Base-by-base conservation (phyloP, 2,329 filamentous ascomycete species). In the Neophaeococcomyces aloes region DNA sequence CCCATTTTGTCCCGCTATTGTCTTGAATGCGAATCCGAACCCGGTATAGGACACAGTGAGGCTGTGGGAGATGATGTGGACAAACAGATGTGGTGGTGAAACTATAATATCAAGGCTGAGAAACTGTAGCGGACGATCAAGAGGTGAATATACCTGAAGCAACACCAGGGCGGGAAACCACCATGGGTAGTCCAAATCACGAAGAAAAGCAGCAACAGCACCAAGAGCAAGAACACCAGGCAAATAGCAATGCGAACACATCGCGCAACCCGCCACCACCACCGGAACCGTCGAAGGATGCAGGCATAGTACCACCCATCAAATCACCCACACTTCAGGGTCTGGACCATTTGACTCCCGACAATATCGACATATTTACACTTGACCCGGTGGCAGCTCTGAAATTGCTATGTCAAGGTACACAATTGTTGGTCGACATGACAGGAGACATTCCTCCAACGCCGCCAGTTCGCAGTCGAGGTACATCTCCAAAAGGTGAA, bases 321-420 rank as follows among this genome's bases (percentile, higher is more conserved):
- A 47, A 53, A 29, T 52, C 47, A 8, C 64, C 64, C 10, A 55
- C 52, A n/a, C 61, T 60, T 29, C 63, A 65, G 38, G 51, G 47
- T n/a, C 37, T 52, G 2, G 59, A 65, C 31, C 47, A 41, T 14
- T 31, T 53, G 29, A 52, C 52, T 4, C 34, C 53, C 10, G 53
- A 56, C 14, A 54, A 48, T 33, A 72, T 83, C 62, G 81, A 87
- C 59, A 74, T 94, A 49, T 84, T 83, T 64, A 75, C 75, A 40
- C 72, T 95, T 47, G 68, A 78, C 1, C 78, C 86, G 3, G 70
- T 81, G 40, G 79, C 79, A 2, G 88, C 88, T 4, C 74, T 96
- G 57, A 83, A 81, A 57, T 69, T 94, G 50, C 74, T 96, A n/a
- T 80, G 80, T 53, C 72, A 77, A 30, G 77, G 77, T 46, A 69